A percentile compares a stretch with the other conserved stretches of the same genome.
Conservation (phyloP, 2,329 filamentous ascomycete genomes). For the Hymenotorrendiella dingleyae region DNA sequence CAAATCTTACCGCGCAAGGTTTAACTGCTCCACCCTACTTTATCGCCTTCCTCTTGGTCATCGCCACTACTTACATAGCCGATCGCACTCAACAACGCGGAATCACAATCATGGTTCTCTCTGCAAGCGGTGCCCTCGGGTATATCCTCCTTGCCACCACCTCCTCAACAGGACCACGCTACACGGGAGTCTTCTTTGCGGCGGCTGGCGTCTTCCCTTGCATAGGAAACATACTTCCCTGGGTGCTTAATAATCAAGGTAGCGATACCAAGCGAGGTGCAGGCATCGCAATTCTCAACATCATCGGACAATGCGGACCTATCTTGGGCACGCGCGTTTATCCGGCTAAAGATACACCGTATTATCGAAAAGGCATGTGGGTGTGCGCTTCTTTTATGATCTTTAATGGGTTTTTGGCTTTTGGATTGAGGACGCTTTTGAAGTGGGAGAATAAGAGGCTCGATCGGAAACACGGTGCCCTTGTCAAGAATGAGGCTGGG, state of each 20-base stretch:
- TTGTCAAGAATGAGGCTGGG: constrained; percentile 6
- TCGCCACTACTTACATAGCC: constrained; percentile 57
- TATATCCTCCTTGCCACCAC: constrained; percentile 60
- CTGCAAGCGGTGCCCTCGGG: constrained; percentile 51
- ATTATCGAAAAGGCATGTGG: constrained; percentile 48
- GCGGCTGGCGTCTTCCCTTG: constrained; percentile 60
- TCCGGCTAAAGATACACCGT: constrained; percentile 41
- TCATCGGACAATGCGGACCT: constrained; percentile 61
- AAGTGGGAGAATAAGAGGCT: constrained; percentile 55
- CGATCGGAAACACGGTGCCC: constrained; percentile 36
- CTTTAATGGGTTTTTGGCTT: constrained; percentile 49
- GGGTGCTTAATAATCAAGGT: constrained; percentile 65
- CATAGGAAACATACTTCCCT: constrained; percentile 65
- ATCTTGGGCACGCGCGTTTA: constrained; percentile 60
- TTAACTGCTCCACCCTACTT: constrained; percentile 69
- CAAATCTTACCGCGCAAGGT: constrained; percentile 60
- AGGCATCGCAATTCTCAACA: constrained; percentile 60
- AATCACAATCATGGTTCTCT: constrained; percentile 50
- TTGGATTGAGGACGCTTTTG: constrained; percentile 47
- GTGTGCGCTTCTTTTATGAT: constrained; percentile 59
- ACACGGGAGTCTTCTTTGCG: constrained; percentile 45
- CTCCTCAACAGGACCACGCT: constrained; percentile 37
- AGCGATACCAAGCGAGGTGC: constrained; percentile 61
- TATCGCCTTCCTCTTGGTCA: constrained; percentile 56
- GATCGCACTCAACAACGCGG: constrained; percentile 61